phyloP scores from a whole-genome alignment of 805 yeast species.

The Pichia phayaonensis region DNA sequence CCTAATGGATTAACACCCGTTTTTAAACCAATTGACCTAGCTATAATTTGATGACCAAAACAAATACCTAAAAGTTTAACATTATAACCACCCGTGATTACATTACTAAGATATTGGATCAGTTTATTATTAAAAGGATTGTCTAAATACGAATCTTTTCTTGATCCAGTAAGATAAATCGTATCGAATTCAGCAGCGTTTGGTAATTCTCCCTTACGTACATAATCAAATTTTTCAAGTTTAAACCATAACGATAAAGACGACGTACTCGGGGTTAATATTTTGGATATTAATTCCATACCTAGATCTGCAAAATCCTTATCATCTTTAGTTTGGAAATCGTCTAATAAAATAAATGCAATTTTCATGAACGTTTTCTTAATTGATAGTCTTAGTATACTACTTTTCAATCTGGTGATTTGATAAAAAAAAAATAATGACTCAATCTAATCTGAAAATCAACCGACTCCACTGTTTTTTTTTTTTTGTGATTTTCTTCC shows the following conservation, averaged over 20 bases:
- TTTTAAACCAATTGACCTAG: slow-evolving; percentile 53
- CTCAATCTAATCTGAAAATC: background rate
- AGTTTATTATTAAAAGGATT: slow-evolving; percentile 35
- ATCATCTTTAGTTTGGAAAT: slow-evolving; percentile 12
- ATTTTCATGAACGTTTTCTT: background rate
- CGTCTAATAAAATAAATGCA: slow-evolving; percentile 12
- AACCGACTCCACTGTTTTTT: background rate
- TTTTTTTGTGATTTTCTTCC: too few relatives aligned
- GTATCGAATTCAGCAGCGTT: slow-evolving; percentile 28
- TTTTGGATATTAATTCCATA: slow-evolving; percentile 16
- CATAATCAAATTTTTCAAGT: slow-evolving; percentile 33
- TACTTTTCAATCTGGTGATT: background rate
- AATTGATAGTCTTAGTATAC: background rate
- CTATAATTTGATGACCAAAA: slow-evolving; percentile 81
- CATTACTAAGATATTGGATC: slow-evolving; percentile 27
- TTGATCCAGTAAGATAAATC: slow-evolving; percentile 47
- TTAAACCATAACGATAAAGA: slow-evolving; percentile 4
- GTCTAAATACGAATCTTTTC: slow-evolving; percentile 37
- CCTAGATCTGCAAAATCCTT: slow-evolving; percentile 52
- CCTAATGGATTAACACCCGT: slow-evolving; percentile 55
- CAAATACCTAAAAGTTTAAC: slow-evolving; percentile 67
- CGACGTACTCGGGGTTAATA: background rate
- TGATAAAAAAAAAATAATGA: background rate
- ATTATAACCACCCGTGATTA: slow-evolving; percentile 13
- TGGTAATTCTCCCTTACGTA: slow-evolving; percentile 20